Percentiles rank a stretch among this genome's conserved stretches.
Conservation (phyloP, 225 moss, liverwort and hornwort species). For the Pleurozium schreberi region DNA sequence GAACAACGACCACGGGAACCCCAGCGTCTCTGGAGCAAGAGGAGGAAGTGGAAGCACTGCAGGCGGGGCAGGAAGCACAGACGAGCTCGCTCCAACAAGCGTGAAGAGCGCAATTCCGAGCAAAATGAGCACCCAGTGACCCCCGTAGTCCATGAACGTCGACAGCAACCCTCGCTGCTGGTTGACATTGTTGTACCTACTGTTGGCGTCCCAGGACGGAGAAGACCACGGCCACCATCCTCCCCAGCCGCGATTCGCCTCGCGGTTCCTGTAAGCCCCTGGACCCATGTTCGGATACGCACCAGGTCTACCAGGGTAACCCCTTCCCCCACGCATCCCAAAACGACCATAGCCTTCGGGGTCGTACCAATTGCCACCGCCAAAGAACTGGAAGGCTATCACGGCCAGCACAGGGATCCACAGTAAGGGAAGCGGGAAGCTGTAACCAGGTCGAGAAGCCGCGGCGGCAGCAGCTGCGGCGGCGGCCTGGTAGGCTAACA, state of each 20-base stretch:
- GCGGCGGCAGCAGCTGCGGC: slow-evolving; percentile 6
- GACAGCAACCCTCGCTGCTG: slow-evolving; percentile 34
- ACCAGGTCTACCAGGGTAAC: background rate
- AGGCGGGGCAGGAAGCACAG: background rate
- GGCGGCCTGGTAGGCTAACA: slow-evolving; percentile 28
- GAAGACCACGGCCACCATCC: slow-evolving; percentile 41
- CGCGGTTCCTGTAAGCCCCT: slow-evolving; percentile 13
- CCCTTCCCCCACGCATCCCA: slow-evolving; percentile 2
- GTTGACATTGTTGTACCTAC: slow-evolving; percentile 13
- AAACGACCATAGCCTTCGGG: slow-evolving; percentile 16
- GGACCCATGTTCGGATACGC: slow-evolving; percentile 19
- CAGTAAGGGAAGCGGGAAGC: slow-evolving; percentile 32
- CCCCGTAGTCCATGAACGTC: slow-evolving; percentile 44
- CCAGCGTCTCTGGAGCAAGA: slow-evolving; percentile 10
- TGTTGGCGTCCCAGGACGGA: slow-evolving; percentile 27
- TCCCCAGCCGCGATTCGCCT: slow-evolving; percentile 23
- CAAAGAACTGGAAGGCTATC: slow-evolving; percentile 40
- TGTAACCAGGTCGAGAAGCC: background rate
- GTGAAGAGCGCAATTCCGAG: slow-evolving; percentile 36
- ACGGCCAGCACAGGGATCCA: slow-evolving; percentile 37
- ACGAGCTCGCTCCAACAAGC: slow-evolving; percentile 16
- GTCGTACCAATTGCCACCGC: slow-evolving; percentile 24
- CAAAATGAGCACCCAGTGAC: slow-evolving; percentile 53
- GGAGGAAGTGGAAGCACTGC: slow-evolving; percentile 19
- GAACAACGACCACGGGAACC: slow-evolving; percentile 26